A percentile compares a stretch with the other conserved stretches of the same genome.
Conservation (phyloP, 192 early-diverging fungal genomes). For the Backusella tarrabulga region DNA sequence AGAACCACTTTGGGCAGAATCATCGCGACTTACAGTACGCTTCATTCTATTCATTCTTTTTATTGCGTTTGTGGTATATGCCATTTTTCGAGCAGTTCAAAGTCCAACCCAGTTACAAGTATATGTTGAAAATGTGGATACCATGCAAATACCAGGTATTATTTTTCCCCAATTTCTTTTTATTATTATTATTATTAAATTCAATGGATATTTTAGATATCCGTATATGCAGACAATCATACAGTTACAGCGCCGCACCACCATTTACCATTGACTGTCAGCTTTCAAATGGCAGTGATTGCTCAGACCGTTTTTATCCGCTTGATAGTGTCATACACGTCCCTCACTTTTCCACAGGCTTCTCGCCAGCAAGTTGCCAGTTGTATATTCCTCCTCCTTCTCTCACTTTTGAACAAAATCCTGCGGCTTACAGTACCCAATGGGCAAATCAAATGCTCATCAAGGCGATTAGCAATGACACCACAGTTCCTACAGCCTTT, state of each 20-base stretch:
- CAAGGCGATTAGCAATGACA: not conserved
- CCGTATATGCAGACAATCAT: not conserved
- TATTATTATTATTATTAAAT: no score
- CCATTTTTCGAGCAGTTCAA: not conserved
- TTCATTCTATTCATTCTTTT: conserved; percentile 6
- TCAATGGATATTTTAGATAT: not conserved
- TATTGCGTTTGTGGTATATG: not conserved
- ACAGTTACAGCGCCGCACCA: no score
- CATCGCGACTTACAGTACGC: not conserved
- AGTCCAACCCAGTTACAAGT: not conserved
- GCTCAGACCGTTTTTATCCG: not conserved
- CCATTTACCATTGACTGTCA: not conserved
- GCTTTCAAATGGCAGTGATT: not conserved
- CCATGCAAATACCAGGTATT: not conserved
- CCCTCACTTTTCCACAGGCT: not conserved
- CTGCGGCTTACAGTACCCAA: not conserved
- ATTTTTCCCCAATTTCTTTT: not conserved
- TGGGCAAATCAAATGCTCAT: not conserved
- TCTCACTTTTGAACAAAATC: not conserved
- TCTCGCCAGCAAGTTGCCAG: not conserved
- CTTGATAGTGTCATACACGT: not conserved
- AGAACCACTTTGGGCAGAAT: conserved; percentile 20
- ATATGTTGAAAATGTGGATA: not conserved
- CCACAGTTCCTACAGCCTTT: not conserved
- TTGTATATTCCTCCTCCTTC: not conserved